Evolutionary conservation across 371 early-diverging fungal genomes (phyloP).

Genomic region (Apophysomyces sp.): DNA sequence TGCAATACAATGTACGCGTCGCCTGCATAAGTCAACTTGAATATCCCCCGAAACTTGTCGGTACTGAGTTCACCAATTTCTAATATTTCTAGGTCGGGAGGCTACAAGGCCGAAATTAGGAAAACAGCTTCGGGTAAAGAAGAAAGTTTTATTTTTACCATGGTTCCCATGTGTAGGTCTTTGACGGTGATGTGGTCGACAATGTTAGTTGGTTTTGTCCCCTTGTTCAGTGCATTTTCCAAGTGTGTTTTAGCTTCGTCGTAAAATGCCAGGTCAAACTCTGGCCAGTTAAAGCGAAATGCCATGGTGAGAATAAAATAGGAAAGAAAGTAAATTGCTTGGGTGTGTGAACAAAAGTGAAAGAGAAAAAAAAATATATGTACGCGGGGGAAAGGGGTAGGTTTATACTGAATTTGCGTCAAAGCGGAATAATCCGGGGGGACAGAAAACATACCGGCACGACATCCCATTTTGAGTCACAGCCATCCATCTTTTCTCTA

Average conservation of each 20-base stretch:
- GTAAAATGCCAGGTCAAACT: conserved; percentile 83
- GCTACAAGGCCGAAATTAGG: conserved; percentile 49
- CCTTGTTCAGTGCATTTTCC: conserved; percentile 89
- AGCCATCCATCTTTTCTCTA: no score
- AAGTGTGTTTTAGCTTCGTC: conserved; percentile 83
- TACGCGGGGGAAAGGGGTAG: background rate
- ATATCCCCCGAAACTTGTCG: conserved; percentile 94
- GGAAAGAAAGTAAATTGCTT: background rate
- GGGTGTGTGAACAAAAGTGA: background rate
- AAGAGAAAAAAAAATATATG: conserved; percentile 1
- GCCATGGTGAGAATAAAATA: conserved; percentile 60
- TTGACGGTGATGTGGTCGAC: conserved; percentile 88
- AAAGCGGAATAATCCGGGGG: conserved; percentile 2
- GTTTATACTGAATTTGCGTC: background rate
- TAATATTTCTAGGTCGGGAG: conserved; percentile 96
- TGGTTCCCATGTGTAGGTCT: conserved; percentile 92
- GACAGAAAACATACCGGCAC: background rate
- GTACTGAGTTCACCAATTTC: conserved; percentile 94
- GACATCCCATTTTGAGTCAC: background rate
- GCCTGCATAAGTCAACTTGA: conserved; percentile 89
- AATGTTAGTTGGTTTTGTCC: conserved; percentile 87
- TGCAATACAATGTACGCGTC: conserved; percentile 92
- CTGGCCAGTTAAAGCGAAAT: conserved; percentile 95
- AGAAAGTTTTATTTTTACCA: background rate
- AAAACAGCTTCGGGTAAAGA: no score